Percentiles rank a stretch among this genome's conserved stretches.
Conservation (phyloP, 202 grass and related monocot genomes). For the Hordeum pubiflorum region DNA sequence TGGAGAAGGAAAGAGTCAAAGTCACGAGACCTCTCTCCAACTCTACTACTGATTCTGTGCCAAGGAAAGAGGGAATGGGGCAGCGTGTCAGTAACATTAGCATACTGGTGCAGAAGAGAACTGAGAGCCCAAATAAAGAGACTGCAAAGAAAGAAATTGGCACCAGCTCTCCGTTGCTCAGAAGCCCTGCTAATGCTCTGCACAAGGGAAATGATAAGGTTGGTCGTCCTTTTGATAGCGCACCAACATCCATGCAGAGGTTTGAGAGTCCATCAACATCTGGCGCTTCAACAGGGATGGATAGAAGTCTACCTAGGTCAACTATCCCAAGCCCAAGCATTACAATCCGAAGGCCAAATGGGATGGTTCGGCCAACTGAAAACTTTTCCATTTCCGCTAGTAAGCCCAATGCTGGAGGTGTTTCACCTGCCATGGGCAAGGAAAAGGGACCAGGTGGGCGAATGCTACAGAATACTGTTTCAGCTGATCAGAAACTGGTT, state of each 20-base stretch:
- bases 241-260: conserved; percentile 27
- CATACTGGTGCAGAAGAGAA: conserved; percentile 51
- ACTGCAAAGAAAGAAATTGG: conserved; percentile 28
- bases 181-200: conserved; percentile 26
- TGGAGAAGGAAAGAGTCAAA: conserved; percentile 40
- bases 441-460: conserved; percentile 39
- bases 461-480: conserved; percentile 31
- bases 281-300: conserved; percentile 10
- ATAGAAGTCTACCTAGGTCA: conserved; percentile 39
- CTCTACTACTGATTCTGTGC: conserved; percentile 26
- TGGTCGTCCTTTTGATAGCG: conserved; percentile 27
- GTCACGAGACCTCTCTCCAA: conserved; percentile 29
- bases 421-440: conserved; percentile 40
- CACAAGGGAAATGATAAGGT: conserved; percentile 51
- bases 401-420: conserved; percentile 20
- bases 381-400: conserved; percentile 27
- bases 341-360: conserved; percentile 56
- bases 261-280: conserved; percentile 38
- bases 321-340: conserved; percentile 47
- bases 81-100: conserved; percentile 50
- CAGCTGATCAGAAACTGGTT: conserved; percentile 33
- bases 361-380: conserved; percentile 33
- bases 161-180: conserved; percentile 22
- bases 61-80: conserved; percentile 36
- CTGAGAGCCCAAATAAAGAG: conserved; percentile 36